These are phyloP conservation scores for Urtica urens DNA, from an alignment of 306 rosid genomes.

Conservation along the genomic window DNA sequence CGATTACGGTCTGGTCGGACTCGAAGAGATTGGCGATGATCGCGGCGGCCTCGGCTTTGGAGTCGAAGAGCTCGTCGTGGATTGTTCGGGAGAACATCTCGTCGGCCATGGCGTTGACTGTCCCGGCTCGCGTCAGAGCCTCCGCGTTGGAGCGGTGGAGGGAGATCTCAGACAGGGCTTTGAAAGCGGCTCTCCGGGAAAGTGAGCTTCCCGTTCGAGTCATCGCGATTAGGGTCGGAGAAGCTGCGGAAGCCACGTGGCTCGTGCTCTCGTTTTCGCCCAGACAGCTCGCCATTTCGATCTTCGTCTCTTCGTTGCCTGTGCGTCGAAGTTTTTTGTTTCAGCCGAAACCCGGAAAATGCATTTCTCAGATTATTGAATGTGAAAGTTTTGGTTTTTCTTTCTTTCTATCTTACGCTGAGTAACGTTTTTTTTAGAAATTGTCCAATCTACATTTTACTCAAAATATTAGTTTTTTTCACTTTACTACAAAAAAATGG, in stretches of 20 bases:
- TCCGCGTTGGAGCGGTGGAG: conserved; percentile 20
- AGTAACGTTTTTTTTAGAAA: no score
- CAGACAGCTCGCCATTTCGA: conserved; percentile 38
- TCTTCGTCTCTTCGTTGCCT: conserved; percentile 33
- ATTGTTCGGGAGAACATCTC: conserved; percentile 35
- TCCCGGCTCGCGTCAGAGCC: conserved; percentile 29
- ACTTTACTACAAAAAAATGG: no score
- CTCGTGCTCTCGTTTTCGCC: conserved; percentile 29
- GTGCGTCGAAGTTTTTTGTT: not conserved
- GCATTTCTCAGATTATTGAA: no score
- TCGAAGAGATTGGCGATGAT: conserved; percentile 33
- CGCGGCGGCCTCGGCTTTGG: conserved; percentile 31
- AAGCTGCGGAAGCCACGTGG: conserved; percentile 29
- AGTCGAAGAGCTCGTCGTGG: conserved; percentile 26
- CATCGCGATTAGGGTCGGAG: conserved; percentile 29
- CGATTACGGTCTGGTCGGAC: no score
- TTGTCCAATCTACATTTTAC: no score
- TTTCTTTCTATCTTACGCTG: no score
- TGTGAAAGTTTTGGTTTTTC: no score
- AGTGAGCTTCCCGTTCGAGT: conserved; percentile 22
- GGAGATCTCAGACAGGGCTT: conserved; percentile 31
- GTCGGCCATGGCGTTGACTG: conserved; percentile 27
- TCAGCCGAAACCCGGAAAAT: no score
- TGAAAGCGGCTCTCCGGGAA: conserved; percentile 28
- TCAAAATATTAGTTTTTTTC: no score